Percentiles rank a stretch among this genome's conserved stretches.
Evolutionary conservation across 805 yeast species (phyloP).

Genomic region (Yamadazyma philogaea): DNA sequence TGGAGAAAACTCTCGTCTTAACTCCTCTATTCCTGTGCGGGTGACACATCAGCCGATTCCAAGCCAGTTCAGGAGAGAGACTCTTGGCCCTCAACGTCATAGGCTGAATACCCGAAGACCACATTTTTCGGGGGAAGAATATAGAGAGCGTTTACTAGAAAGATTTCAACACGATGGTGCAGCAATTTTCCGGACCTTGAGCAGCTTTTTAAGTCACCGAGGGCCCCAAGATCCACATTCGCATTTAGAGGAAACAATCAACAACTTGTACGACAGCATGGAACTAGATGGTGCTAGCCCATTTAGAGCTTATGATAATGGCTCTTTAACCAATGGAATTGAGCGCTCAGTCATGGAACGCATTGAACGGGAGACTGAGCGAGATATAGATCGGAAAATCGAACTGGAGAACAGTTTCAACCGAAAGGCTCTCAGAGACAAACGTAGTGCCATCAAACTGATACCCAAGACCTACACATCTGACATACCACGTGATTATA

Average conservation of each 20-base stretch:
- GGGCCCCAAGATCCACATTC: background rate
- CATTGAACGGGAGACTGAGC: slow-evolving; percentile 40
- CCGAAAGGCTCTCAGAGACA: slow-evolving; percentile 26
- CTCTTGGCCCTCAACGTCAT: background rate
- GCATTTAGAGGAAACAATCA: background rate
- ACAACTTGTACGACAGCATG: background rate
- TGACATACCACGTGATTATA: slow-evolving; percentile 19
- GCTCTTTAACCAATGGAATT: background rate
- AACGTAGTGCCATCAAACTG: slow-evolving; percentile 22
- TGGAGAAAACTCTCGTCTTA: background rate
- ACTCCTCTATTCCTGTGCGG: background rate
- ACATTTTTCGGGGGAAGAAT: background rate
- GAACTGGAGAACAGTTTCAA: slow-evolving; percentile 31
- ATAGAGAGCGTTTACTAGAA: background rate
- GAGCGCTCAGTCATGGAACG: slow-evolving; percentile 33
- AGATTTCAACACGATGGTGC: slow-evolving; percentile 1
- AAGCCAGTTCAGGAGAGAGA: background rate
- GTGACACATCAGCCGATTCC: background rate
- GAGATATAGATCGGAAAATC: slow-evolving; percentile 30
- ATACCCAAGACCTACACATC: slow-evolving; percentile 30
- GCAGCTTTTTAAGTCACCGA: background rate
- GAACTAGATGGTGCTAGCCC: background rate
- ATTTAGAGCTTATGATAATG: background rate
- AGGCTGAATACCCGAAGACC: background rate
- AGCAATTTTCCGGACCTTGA: background rate